A percentile compares a stretch with the other conserved stretches of the same genome.
phyloP scores from a whole-genome alignment of 768 basidiomycete genomes.

The Tricholoma hemisulphureum region DNA sequence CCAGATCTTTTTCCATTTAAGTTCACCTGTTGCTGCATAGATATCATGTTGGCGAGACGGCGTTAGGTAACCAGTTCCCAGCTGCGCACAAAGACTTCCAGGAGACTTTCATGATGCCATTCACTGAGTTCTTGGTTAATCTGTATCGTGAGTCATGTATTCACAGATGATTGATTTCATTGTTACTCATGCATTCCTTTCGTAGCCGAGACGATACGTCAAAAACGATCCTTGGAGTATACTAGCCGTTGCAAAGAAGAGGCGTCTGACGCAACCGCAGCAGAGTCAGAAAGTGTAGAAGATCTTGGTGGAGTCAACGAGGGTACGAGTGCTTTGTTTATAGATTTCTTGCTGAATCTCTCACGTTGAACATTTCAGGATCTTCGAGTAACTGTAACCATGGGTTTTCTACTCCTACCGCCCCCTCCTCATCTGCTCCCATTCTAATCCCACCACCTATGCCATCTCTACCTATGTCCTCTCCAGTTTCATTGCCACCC shows the following conservation, averaged over 20 bases:
- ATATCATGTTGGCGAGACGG: constrained; percentile 4
- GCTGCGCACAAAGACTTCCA: constrained; percentile 3
- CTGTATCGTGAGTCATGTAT: constrained; percentile 3
- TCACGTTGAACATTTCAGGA: not conserved
- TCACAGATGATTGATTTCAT: not conserved
- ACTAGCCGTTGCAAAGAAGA: not conserved
- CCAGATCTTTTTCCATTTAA: not conserved
- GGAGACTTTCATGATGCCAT: constrained; percentile 3
- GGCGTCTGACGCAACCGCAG: not conserved
- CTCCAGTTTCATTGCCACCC: too few species aligned
- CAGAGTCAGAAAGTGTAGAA: not conserved
- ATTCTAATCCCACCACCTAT: too few species aligned
- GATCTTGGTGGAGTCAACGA: not conserved
- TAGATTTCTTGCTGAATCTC: not conserved
- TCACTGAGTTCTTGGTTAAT: constrained; percentile 2
- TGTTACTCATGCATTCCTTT: not conserved
- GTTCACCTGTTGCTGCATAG: not conserved
- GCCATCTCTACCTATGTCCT: too few species aligned
- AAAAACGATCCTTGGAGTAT: not conserved
- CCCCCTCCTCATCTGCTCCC: not conserved
- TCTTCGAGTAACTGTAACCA: not conserved
- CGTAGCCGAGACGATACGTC: not conserved
- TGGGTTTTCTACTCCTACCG: not conserved
- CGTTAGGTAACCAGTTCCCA: not conserved
- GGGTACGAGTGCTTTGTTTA: not conserved